Percentiles rank a stretch among this genome's conserved stretches.
Conservation (phyloP, 306 rosid species). For the Quillaja saponaria region DNA sequence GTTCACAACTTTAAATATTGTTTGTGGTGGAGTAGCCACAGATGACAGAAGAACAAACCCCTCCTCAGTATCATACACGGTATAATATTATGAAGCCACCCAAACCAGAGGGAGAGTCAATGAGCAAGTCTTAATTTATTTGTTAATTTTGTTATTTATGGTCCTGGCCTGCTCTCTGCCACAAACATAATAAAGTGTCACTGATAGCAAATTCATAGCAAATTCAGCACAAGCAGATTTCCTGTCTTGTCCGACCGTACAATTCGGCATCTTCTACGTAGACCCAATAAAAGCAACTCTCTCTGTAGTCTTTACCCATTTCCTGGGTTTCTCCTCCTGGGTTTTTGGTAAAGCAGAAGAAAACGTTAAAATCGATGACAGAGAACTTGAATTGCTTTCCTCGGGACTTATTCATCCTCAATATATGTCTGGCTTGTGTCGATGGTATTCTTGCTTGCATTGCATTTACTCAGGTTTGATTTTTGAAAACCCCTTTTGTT, state of each 20-base stretch:
- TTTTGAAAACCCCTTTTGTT: background rate
- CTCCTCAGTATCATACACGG: too few species aligned
- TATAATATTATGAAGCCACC: too few species aligned
- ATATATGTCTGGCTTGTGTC: conserved; percentile 50
- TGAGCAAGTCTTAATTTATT: background rate
- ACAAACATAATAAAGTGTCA: background rate
- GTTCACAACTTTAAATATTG: too few species aligned
- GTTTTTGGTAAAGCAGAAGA: background rate
- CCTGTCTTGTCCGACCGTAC: conserved; percentile 1
- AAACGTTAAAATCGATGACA: conserved; percentile 29
- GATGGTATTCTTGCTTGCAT: conserved; percentile 50
- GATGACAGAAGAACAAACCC: background rate
- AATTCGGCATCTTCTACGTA: conserved; percentile 14
- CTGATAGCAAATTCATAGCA: background rate
- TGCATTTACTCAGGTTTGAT: conserved; percentile 60
- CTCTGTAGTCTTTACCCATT: background rate
- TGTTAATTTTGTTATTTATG: background rate
- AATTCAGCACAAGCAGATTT: background rate
- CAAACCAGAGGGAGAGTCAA: background rate
- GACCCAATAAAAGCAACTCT: background rate
- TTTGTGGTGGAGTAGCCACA: background rate
- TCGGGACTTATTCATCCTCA: conserved; percentile 46
- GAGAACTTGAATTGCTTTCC: conserved; percentile 31
- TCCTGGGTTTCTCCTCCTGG: conserved; percentile 11
- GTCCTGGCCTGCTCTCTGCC: background rate